Evolutionary conservation across 1,284 basidiomycete species (phyloP), one percentile per base, ranked within the genome.

Genomic region (Tylopilus sp.): DNA sequence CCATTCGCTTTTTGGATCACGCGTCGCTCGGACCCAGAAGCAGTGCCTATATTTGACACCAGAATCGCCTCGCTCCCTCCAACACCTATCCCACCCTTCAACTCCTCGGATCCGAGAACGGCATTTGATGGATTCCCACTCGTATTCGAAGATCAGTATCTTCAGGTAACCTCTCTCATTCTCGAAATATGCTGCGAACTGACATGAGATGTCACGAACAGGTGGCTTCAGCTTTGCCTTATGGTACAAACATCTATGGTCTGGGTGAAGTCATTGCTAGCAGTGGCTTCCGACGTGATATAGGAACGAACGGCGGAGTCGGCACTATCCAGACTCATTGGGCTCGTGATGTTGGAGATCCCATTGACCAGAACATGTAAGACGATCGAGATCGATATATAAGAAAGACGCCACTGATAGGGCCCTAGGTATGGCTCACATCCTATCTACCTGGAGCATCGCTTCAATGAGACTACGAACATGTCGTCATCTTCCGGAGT

Each of bases 1-100:
- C 86, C 87, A 0, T 92, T 92, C 65, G 82, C 83, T 3, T 92
- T 90, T 69, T 92, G 89, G 88, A 83, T 90, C 57, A 85, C 83
- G 4, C 80, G 88, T 43, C 78, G 82, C 41, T 81, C 81, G 11
- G 74, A 82, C 28, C 83, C 83, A 8, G 69, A 78, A 20, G 77
- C 75, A 10, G 65, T 69, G 41, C 84, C 87, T 26, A 70, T 92
- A 39, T 93, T 92, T 63, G 89, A 93, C 64, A 92, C 89, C 1
- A 79, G 88, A 28, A 63, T 75, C 15, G 57, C 73, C 1, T 85
- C 83, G 0, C 70, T 87, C 5, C 84, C 85, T 1, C 45, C 70
- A 1, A 76, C 81, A 3, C 82, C 85, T 5, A 81, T 82, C 43
- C 68, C 78, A 4, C 76, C 81, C 7, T 72, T 80, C 24, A 74